Base-by-base conservation (phyloP, 2,329 filamentous ascomycete genomes). In the Dactylonectria estremocensis region DNA sequence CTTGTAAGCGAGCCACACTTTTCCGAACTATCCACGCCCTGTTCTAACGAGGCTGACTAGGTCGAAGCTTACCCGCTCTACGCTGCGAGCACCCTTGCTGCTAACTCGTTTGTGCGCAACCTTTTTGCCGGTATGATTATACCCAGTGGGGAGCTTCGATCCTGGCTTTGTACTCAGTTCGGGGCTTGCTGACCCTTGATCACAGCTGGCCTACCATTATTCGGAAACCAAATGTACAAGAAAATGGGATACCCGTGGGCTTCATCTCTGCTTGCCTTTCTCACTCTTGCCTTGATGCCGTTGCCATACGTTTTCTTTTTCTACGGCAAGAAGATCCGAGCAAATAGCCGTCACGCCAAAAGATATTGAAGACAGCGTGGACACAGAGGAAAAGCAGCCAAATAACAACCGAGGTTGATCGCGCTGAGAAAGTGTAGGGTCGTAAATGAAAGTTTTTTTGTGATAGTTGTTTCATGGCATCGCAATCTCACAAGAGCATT, bases 31-130 rank as follows among this genome's bases (percentile, higher is more conserved):
- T 28, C 4, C 4, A 7, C 7, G 24, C 24, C 7, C 24, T 28
- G 24, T 28, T 28, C 24, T 28, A 7, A 28, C 24, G 24, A 28
- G 24, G 7, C 7, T 28, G 24, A 28, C 24, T 53, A 89, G 81
- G 92, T 93, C 72, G 93, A 94, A 78, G 91, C 92, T 20, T 95
- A 95, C 80, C 91, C 92, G 60, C 80, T 89, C 22, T 94, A 93
- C 77, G 92, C 92, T 22, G 93, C 93, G 52, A 90, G 87, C 64
- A 94, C 94, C 3, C 86, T 97, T 79, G 94, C 95, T 13, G 94
- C 94, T 48, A 96, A 97, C 76, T 92, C 91, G 52, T 93, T 96
- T 78, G 88, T 92, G 64, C 88, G 95, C 60, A 94, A 91, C 70
- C 85, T 87, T 18, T 96, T 97, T 83, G 95, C 92, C 66, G 86